Evolutionary conservation across 768 basidiomycete species (phyloP).

Genomic region (Botryobasidium botryosum): DNA sequence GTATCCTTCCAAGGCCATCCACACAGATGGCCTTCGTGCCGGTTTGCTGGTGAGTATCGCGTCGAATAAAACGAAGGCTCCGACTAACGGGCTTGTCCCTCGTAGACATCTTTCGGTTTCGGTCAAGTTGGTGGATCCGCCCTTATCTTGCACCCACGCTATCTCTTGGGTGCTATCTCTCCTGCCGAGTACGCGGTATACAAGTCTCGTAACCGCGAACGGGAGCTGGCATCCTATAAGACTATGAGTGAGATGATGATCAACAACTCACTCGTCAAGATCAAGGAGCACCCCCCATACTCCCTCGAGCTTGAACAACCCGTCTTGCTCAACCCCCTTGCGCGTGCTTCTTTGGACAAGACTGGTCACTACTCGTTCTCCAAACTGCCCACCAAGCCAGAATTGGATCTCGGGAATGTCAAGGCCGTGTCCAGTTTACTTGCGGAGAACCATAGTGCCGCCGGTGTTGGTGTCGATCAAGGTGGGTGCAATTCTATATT

Average conservation of each 20-base stretch:
- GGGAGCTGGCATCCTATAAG: conserved; percentile 61
- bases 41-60: conserved; percentile 55
- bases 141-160: conserved; percentile 77
- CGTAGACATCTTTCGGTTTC: conserved; percentile 86
- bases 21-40: conserved; percentile 81
- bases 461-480: conserved; percentile 82
- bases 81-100: neutral
- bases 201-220: conserved; percentile 44
- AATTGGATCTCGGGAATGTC: conserved; percentile 47
- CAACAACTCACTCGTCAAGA: conserved; percentile 77
- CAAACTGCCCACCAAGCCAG: conserved; percentile 35
- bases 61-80: neutral
- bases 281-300: conserved; percentile 91
- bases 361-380: conserved; percentile 74
- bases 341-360: conserved; percentile 73
- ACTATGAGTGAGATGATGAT: conserved; percentile 95
- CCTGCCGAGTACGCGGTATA: conserved; percentile 68
- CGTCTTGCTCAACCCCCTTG: conserved; percentile 84
- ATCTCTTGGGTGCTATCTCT: conserved; percentile 71
- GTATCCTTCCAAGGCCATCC: conserved; percentile 94
- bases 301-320: conserved; percentile 65
- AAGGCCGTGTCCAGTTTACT: conserved; percentile 42
- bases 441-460: conserved; percentile 28
- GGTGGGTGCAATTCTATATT: conserved; percentile 29
- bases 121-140: conserved; percentile 95